Evolutionary conservation across 768 basidiomycete genomes (phyloP).

Genomic region (Mycena galopus): DNA sequence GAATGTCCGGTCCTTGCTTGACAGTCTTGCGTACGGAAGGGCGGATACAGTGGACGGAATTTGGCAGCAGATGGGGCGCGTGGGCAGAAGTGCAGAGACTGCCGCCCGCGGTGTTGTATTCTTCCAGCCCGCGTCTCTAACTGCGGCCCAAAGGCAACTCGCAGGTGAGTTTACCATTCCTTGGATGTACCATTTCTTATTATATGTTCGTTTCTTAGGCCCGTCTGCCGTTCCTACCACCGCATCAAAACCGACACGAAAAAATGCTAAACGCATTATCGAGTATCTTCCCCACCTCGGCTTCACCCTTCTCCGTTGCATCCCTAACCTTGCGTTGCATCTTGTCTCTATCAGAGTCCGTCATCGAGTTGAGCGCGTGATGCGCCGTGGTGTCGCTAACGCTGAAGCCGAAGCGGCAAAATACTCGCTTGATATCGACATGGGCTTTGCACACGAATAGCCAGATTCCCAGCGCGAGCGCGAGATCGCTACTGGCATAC

Average conservation of each 20-base stretch:
- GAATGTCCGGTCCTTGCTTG: neutral
- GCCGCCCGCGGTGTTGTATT: neutral
- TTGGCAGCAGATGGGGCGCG: too few species aligned
- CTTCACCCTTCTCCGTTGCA: too few species aligned
- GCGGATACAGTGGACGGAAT: neutral
- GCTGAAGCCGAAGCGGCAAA: too few species aligned
- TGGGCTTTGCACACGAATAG: neutral
- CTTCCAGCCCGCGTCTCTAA: neutral
- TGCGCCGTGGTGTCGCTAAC: conserved; percentile 2
- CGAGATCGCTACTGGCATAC: neutral
- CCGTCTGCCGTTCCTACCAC: neutral
- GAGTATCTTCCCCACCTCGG: too few species aligned
- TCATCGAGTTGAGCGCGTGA: neutral
- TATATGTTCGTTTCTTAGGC: too few species aligned
- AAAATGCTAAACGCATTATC: too few species aligned
- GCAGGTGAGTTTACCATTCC: neutral
- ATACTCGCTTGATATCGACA: neutral
- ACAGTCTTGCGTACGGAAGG: neutral
- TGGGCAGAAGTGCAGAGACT: too few species aligned
- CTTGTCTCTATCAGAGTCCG: neutral
- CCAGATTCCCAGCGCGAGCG: neutral
- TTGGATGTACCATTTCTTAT: too few species aligned
- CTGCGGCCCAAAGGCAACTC: neutral
- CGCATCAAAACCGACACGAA: neutral
- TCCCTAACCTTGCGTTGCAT: neutral